Evolutionary conservation across 2,329 filamentous ascomycete species (phyloP).

Genomic region (Zymoseptoria brevis): DNA sequence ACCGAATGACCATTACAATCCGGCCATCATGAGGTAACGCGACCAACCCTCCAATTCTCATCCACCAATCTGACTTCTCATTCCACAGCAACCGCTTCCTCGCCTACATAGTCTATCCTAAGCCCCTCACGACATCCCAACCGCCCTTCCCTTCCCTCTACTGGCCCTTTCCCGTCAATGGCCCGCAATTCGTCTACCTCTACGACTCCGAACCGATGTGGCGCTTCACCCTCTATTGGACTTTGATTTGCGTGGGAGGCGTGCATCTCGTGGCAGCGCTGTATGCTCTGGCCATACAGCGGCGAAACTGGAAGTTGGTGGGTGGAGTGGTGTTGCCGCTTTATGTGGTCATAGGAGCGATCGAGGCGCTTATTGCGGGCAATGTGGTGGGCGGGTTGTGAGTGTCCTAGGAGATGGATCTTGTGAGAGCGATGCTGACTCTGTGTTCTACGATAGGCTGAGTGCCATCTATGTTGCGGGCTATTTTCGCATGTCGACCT

Average conservation of each 20-base stretch:
- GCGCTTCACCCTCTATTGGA: slow-evolving; percentile 84
- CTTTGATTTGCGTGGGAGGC: slow-evolving; percentile 65
- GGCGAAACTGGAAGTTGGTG: slow-evolving; percentile 47
- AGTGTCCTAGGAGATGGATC: slow-evolving; percentile 29
- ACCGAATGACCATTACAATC: not conserved
- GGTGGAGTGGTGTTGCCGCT: slow-evolving; percentile 61
- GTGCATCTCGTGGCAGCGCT: slow-evolving; percentile 66
- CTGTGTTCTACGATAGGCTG: too few species aligned
- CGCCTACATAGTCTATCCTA: slow-evolving; percentile 37
- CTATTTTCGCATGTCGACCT: slow-evolving; percentile 85
- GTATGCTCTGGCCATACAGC: slow-evolving; percentile 67
- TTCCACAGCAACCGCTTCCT: slow-evolving; percentile 33
- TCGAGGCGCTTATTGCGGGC: slow-evolving; percentile 72
- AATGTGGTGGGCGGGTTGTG: slow-evolving; percentile 75
- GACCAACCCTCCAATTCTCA: too few species aligned
- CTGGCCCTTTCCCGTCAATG: slow-evolving; percentile 55
- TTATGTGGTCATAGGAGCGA: slow-evolving; percentile 62
- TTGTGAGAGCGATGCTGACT: slow-evolving; percentile 8
- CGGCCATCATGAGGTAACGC: slow-evolving; percentile 5
- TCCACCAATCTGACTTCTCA: not conserved
- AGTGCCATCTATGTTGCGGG: slow-evolving; percentile 74
- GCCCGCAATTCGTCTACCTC: slow-evolving; percentile 55
- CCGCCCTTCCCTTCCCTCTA: slow-evolving; percentile 77
- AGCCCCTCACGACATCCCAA: slow-evolving; percentile 53
- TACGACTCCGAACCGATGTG: slow-evolving; percentile 72